These are phyloP conservation scores for Fusarium fracticaudum DNA, from an alignment of 2,329 filamentous ascomycete genomes.

Conservation along the genomic window DNA sequence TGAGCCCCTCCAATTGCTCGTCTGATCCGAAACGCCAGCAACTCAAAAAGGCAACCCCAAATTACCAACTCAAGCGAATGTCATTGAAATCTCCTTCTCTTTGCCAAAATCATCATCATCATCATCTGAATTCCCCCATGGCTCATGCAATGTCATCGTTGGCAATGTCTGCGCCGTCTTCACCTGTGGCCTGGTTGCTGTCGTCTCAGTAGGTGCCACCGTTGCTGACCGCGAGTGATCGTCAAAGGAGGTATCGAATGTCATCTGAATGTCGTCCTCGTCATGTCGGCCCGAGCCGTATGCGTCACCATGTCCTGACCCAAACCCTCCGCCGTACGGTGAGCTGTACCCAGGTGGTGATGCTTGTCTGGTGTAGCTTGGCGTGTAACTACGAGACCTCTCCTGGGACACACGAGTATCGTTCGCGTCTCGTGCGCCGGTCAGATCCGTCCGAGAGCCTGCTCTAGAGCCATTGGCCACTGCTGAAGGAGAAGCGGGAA, in stretches of 20 bases:
- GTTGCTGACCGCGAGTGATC: slow-evolving; percentile 43
- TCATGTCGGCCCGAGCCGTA: slow-evolving; percentile 44
- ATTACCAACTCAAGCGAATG: slow-evolving; percentile 69
- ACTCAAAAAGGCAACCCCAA: slow-evolving; percentile 8
- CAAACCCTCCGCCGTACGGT: slow-evolving; percentile 33
- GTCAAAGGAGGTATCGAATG: slow-evolving; percentile 73
- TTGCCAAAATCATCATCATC: slow-evolving; percentile 72
- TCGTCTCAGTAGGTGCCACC: slow-evolving; percentile 46
- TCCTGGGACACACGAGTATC: slow-evolving; percentile 37
- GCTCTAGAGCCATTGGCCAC: slow-evolving; percentile 32
- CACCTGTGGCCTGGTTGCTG: slow-evolving; percentile 40
- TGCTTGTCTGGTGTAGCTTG: slow-evolving; percentile 33
- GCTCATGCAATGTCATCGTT: slow-evolving; percentile 63
- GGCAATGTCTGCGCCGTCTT: slow-evolving; percentile 60
- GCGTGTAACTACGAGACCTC: slow-evolving; percentile 36
- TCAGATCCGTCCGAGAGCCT: slow-evolving; percentile 28
- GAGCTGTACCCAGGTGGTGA: slow-evolving; percentile 32
- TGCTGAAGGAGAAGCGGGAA: slow-evolving; percentile 36
- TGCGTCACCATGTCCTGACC: slow-evolving; percentile 23
- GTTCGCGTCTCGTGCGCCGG: slow-evolving; percentile 36
- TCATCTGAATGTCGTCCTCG: slow-evolving; percentile 71
- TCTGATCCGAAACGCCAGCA: slow-evolving; percentile 23
- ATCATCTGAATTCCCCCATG: slow-evolving; percentile 76
- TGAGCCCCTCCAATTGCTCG: background rate
- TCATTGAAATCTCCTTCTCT: slow-evolving; percentile 82